These are phyloP conservation scores for Parafenestella ontariensis DNA, from an alignment of 2,329 filamentous ascomycete genomes.

Conservation along the genomic window DNA sequence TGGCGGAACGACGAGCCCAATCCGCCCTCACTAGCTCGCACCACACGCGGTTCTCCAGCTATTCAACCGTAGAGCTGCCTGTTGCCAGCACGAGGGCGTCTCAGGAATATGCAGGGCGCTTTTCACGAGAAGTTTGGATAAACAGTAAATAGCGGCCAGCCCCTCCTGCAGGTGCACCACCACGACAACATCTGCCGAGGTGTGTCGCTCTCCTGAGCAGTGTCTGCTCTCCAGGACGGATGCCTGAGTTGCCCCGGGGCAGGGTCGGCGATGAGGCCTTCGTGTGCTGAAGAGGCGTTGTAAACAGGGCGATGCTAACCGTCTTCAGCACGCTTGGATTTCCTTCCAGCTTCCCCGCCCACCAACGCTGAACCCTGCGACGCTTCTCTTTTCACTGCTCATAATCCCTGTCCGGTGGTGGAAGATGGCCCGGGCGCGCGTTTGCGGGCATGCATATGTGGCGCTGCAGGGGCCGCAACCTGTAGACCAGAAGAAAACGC, in stretches of 20 bases:
- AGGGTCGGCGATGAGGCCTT: conserved; percentile 8
- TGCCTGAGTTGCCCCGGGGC: conserved; percentile 10
- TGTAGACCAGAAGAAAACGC: conserved; percentile 26
- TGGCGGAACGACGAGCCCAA: conserved; percentile 17
- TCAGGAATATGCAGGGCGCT: conserved; percentile 17
- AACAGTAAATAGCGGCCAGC: conserved; percentile 3
- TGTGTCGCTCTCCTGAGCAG: too few relatives aligned
- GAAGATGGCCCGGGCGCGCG: conserved; percentile 14
- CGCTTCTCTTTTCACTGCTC: conserved; percentile 8
- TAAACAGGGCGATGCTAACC: neutral
- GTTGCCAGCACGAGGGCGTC: conserved; percentile 14
- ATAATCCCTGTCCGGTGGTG: conserved; percentile 7
- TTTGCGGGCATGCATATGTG: conserved; percentile 29
- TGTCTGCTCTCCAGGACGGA: neutral
- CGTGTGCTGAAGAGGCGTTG: conserved; percentile 11
- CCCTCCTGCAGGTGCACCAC: conserved; percentile 3
- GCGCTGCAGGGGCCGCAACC: conserved; percentile 20
- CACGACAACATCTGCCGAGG: neutral
- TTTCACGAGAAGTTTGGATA: conserved; percentile 3
- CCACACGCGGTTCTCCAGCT: conserved; percentile 13
- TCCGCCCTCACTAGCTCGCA: conserved; percentile 11
- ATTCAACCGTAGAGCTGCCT: conserved; percentile 16
- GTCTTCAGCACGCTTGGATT: conserved; percentile 4
- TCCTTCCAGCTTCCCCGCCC: conserved; percentile 10
- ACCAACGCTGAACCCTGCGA: conserved; percentile 17